These are phyloP conservation scores for Ceratocystis variospora DNA, from an alignment of 2,329 filamentous ascomycete species.

Conservation along the genomic window DNA sequence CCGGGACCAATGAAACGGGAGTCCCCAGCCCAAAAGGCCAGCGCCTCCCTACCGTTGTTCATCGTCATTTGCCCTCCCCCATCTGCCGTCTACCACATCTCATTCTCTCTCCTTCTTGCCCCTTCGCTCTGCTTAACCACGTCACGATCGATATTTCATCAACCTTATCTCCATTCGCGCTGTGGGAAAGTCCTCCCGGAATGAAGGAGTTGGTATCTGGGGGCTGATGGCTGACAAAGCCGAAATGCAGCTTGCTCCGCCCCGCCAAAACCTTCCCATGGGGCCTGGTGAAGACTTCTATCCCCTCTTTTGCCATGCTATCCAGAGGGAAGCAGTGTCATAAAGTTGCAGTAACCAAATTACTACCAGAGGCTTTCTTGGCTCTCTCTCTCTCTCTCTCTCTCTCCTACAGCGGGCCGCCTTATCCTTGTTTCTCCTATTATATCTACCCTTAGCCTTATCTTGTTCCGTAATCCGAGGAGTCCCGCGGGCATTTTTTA, in stretches of 20 bases:
- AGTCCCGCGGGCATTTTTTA: not conserved
- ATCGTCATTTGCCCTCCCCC: not conserved
- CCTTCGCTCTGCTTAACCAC: not conserved
- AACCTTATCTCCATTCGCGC: not conserved
- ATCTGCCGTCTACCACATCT: not conserved
- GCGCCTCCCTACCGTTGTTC: not conserved
- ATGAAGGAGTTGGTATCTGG: not conserved
- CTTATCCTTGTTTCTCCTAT: not conserved
- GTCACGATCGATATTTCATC: not conserved
- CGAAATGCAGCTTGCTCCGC: not conserved
- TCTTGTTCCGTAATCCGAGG: not conserved
- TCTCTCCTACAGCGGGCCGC: not conserved
- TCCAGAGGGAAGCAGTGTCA: not conserved
- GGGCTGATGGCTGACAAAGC: too few species aligned
- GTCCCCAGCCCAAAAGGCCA: not conserved
- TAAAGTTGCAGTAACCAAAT: not conserved
- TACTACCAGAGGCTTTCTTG: too few species aligned
- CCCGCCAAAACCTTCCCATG: not conserved
- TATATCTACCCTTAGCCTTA: not conserved
- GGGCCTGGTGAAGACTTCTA: not conserved
- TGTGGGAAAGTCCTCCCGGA: not conserved
- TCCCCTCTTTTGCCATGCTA: not conserved
- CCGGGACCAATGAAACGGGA: not conserved
- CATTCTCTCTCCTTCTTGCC: not conserved
- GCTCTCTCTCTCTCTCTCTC: too few species aligned